Conservation (phyloP, 2,329 filamentous ascomycete genomes). For the Pochonia chlamydosporia region DNA sequence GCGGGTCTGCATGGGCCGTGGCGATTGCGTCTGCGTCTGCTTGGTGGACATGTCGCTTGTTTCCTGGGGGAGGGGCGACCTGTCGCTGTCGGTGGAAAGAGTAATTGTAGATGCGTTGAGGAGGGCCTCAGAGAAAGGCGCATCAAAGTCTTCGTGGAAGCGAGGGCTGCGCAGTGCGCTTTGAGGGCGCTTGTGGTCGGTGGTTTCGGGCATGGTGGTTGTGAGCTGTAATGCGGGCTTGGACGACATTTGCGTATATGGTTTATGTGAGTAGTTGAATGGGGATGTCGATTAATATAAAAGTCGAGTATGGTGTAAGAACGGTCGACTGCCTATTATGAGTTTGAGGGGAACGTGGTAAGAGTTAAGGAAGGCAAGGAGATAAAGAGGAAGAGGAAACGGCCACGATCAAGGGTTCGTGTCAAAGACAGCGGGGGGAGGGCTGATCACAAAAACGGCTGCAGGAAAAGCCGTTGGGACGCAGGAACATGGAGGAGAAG, state of each 20-base stretch:
- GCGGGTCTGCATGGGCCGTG: constrained; percentile 4
- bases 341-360: background rate
- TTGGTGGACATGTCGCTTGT: background rate
- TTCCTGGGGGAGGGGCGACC: constrained; percentile 1
- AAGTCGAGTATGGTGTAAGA: too few relatives aligned
- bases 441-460: too few relatives aligned
- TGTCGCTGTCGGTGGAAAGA: constrained; percentile 16
- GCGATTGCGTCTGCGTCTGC: background rate
- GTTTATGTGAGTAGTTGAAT: background rate
- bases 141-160: constrained; percentile 32
- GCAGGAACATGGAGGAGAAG: too few relatives aligned
- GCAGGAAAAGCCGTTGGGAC: too few relatives aligned
- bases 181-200: constrained; percentile 14
- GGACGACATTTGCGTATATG: constrained; percentile 17
- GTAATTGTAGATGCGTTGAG: constrained; percentile 25
- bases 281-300: background rate
- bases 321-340: too few relatives aligned
- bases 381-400: background rate
- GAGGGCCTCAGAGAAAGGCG: constrained; percentile 30
- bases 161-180: constrained; percentile 23
- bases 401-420: too few relatives aligned
- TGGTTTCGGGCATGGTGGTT: constrained; percentile 5
- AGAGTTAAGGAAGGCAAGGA: background rate
- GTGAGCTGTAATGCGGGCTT: constrained; percentile 15
- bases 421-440: too few relatives aligned